phyloP scores from a whole-genome alignment of 495 filamentous ascomycete genomes.

The Podospora comata region DNA sequence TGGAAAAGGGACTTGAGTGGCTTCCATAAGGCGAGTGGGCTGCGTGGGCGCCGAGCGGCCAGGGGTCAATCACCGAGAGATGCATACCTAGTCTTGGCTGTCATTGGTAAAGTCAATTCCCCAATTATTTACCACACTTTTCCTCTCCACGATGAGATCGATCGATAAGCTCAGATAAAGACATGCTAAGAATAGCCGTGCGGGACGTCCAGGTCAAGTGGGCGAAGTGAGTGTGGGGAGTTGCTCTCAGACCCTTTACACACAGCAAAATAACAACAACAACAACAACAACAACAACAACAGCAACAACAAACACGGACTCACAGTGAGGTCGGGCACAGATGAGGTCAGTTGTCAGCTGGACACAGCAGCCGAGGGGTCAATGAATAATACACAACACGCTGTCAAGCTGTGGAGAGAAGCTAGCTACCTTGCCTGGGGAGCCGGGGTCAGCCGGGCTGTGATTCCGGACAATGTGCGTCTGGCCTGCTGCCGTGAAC shows the following conservation, averaged over 20 bases:
- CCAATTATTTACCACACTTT: not conserved
- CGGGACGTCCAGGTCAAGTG: not conserved
- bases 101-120: not conserved
- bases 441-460: not conserved
- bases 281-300: no score
- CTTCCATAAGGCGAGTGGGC: not conserved
- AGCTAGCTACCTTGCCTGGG: no score
- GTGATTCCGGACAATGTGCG: not conserved
- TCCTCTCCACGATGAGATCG: not conserved
- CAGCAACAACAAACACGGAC: no score
- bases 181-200: not conserved
- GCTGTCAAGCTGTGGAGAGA: no score
- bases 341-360: not conserved
- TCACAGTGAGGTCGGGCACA: not conserved
- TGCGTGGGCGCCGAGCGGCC: not conserved
- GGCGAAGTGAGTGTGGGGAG: not conserved
- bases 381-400: no score
- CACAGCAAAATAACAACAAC: no score
- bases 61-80: not conserved
- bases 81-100: not conserved
- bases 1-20: not conserved
- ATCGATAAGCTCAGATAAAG: not conserved
- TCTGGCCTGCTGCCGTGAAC: not conserved
- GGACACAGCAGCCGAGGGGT: not conserved
- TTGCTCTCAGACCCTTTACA: not conserved